Base-by-base conservation (phyloP, 306 rosid species). In the Fragaria ananassa region DNA sequence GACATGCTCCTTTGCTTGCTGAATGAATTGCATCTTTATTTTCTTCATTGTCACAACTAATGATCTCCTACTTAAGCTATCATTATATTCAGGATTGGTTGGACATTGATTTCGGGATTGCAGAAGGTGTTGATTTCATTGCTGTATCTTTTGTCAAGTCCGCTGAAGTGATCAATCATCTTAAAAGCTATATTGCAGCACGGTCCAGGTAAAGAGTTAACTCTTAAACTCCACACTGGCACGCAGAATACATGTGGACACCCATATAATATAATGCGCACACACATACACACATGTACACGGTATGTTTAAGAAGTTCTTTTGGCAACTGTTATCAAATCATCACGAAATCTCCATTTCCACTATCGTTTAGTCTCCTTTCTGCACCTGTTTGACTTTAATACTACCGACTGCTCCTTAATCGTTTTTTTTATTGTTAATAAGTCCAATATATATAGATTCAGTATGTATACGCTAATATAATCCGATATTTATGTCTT, bases 81-180 rank as follows among this genome's bases (percentile, higher is more conserved):
- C 77, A 71, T 37, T 58, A 18, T 79, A 31, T 81, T 60, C 87
- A 96, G 99, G 99, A 96, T 83, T 96, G 99, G 99, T 77, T 96
- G 91, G 99, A 96, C 85, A 92, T 96, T 10, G 99, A 96, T 88
- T 96, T 92, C 74, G 99, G 98, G 57, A 96, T 96, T 87, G 88
- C 96, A 37, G 97, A 91, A 84, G 93, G 96, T 15, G 99, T 96
- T 78, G 99, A 96, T 81, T 96, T 96, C 83, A 86, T 96, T 65
- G 93, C 99, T 63, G 90, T 96, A 79, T 96, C 98, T 46, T 96
- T 96, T 86, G 99, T 96, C 68, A 96, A 96, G 85, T 96, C 99
- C 66, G 97, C 99, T 77, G 99, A 96, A 88, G 99, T 96, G 79
- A 91, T 96, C 78, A 96, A 89, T 47, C 98, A 96, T 86, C 99